Conservation (phyloP, 768 basidiomycete genomes). For the Sarcodon sp. region DNA sequence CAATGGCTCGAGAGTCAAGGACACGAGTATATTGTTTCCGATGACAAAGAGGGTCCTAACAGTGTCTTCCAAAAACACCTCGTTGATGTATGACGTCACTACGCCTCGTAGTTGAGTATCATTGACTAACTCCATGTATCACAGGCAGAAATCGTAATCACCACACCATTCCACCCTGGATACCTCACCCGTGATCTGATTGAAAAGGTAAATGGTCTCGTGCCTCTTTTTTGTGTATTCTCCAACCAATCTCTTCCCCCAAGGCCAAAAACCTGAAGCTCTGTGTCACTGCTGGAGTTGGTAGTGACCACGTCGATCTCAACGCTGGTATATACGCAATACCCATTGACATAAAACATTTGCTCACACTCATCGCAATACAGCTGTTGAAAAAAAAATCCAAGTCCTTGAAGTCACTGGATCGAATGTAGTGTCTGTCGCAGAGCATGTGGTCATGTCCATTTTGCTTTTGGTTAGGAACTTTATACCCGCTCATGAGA, state of each 20-base stretch:
- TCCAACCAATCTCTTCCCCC: background rate
- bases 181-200: constrained; percentile 68
- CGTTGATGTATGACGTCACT: constrained; percentile 42
- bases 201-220: constrained; percentile 34
- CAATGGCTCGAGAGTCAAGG: constrained; percentile 59
- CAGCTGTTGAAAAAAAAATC: constrained; percentile 1
- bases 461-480: constrained; percentile 87
- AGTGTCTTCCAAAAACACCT: constrained; percentile 79
- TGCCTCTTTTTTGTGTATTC: background rate
- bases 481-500: constrained; percentile 82
- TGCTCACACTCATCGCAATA: constrained; percentile 65
- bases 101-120: background rate
- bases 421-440: constrained; percentile 84
- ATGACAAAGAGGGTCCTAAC: constrained; percentile 73
- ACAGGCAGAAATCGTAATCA: constrained; percentile 70
- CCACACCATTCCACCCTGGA: constrained; percentile 80
- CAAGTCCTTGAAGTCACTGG: constrained; percentile 49
- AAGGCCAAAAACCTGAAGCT: constrained; percentile 84
- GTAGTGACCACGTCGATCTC: constrained; percentile 84
- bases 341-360: constrained; percentile 48
- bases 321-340: constrained; percentile 30
- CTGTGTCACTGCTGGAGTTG: constrained; percentile 84
- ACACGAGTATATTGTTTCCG: constrained; percentile 67
- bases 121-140: constrained; percentile 5
- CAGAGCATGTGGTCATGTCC: constrained; percentile 85